Evolutionary conservation across 805 yeast species (phyloP), one percentile per base, ranked within the genome.

Genomic region (Candida saitoana): DNA sequence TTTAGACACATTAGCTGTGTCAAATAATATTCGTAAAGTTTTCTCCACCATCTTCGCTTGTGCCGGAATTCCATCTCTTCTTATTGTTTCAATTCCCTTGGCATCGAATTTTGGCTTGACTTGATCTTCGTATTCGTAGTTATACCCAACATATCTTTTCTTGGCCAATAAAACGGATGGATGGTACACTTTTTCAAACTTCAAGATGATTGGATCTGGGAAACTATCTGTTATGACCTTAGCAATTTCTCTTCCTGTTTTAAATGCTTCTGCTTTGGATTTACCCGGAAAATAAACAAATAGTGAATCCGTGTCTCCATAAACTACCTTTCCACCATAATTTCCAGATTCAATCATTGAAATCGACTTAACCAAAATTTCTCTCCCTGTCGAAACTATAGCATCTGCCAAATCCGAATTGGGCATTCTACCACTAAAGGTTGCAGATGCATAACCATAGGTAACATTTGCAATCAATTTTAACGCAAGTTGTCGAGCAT

Each of bases 341-440:
- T 47, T 39, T 2, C 65, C 57, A 12, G 74, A 65, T 45, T 89
- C 95, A 39, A 93, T 90, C 38, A 74, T 54, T 1, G 74, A 73
- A 19, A 88, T 81, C 0, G 96, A 84, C 39, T 73, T 71, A 40
- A 80, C 81, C 38, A 93, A 64, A 0, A 88, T 84, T 60, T 91
- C 97, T 41, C 98, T 69, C 0, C 93, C 99, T 0, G 93, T 81
- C 17, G 89, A 80, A 1, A 93, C 99, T 57, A 93, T 87, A 9
- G 95, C 84, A 63, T 93, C 99, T 0, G 99, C 96, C 22, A 93
- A 74, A 57, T 90, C 98, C 0, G 96, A 81, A 52, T 93, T 87
- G 0, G 99, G 98, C 99, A 93, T 93, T 48, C 99, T 69, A 0
- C 99, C 99, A 6, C 96, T 87, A 56, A 84, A 93, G 0, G 96